phyloP scores from a whole-genome alignment of 2,329 filamentous ascomycete genomes.

The Chaetomiaceae sp. region DNA sequence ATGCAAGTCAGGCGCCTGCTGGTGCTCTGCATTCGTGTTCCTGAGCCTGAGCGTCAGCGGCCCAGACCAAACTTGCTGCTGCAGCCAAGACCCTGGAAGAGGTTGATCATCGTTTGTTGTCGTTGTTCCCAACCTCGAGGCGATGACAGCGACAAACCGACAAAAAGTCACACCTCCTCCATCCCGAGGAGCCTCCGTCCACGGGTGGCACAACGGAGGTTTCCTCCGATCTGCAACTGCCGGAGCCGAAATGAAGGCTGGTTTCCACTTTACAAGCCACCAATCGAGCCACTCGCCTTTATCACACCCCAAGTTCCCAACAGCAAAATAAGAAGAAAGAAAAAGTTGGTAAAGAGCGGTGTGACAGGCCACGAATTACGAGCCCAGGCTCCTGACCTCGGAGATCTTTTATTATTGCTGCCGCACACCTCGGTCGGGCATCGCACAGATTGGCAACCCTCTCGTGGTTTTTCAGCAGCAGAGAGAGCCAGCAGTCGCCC shows the following conservation, averaged over 20 bases:
- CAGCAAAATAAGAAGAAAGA: too few species aligned
- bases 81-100: too few species aligned
- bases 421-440: neutral
- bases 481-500: neutral
- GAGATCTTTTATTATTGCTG: neutral
- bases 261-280: slow-evolving; percentile 3
- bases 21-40: too few species aligned
- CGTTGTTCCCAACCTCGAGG: too few species aligned
- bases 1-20: too few species aligned
- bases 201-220: neutral
- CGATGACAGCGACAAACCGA: too few species aligned
- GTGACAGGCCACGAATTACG: neutral
- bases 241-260: slow-evolving; percentile 9
- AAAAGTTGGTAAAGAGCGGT: slow-evolving; percentile 16
- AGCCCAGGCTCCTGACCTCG: neutral
- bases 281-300: slow-evolving; percentile 4
- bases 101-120: too few species aligned
- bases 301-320: slow-evolving; percentile 1
- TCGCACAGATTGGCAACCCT: neutral
- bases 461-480: neutral
- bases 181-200: neutral
- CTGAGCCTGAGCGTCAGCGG: too few species aligned
- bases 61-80: neutral
- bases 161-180: neutral
- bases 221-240: slow-evolving; percentile 1